These are phyloP conservation scores for Hyaloscypha variabilis DNA, from an alignment of 495 filamentous ascomycete genomes.

Conservation along the genomic window DNA sequence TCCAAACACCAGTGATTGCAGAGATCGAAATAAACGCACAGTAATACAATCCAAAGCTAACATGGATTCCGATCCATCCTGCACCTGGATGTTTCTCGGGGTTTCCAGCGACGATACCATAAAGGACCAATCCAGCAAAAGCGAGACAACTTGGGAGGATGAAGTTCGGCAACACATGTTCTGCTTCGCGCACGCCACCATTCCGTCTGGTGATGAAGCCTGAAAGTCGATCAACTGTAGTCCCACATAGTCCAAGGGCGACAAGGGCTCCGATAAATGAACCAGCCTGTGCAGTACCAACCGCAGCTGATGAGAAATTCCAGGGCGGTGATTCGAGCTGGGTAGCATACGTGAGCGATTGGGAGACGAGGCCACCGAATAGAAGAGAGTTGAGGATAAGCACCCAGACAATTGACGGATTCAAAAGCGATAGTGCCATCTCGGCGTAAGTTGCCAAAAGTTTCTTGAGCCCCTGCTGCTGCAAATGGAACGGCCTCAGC, in stretches of 20 bases:
- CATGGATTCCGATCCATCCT: conserved; percentile 1
- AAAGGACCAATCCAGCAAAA: neutral
- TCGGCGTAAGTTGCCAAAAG: conserved; percentile 7
- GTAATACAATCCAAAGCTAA: conserved; percentile 8
- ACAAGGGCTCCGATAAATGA: conserved; percentile 10
- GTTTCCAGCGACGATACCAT: neutral
- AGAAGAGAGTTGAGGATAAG: conserved; percentile 8
- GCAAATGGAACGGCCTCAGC: neutral
- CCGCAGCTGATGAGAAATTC: conserved; percentile 8
- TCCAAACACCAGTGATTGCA: too few species aligned
- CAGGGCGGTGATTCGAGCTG: conserved; percentile 6
- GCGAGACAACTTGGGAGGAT: conserved; percentile 6
- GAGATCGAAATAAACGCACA: too few species aligned
- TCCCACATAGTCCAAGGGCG: conserved; percentile 9
- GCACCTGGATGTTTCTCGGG: conserved; percentile 2
- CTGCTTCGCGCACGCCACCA: conserved; percentile 3
- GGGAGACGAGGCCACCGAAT: conserved; percentile 2
- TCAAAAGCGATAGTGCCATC: conserved; percentile 8
- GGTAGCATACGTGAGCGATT: neutral
- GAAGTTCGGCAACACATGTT: conserved; percentile 11
- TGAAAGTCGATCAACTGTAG: conserved; percentile 8
- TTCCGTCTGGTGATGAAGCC: conserved; percentile 1
- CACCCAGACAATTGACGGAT: conserved; percentile 4
- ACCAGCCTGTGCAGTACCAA: conserved; percentile 8
- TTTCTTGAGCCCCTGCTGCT: neutral